Evolutionary conservation across 1,284 basidiomycete genomes (phyloP), one percentile per base, ranked within the genome.

Genomic region (Ganoderma lingzhi): DNA sequence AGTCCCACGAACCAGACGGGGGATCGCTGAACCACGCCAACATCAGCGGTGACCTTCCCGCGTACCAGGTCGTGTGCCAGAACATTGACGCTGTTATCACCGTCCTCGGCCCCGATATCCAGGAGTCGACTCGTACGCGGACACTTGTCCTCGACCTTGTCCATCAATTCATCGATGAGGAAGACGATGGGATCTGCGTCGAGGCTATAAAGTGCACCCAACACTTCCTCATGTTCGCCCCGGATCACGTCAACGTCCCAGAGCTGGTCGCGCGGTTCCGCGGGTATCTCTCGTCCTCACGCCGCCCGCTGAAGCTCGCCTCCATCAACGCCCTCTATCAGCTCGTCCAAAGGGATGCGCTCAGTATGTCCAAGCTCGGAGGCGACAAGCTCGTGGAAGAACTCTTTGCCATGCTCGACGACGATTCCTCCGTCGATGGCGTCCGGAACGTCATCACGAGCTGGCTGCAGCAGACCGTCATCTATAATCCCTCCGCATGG

Each of bases 311-410:
- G 70, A 98, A 97, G 82, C 88, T 97, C 6, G 96, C 96, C 1
- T 95, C 97, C 0, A 97, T 98, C 78, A 96, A 97, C 75, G 96
- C 95, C 0, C 84, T 99, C 23, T 99, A 99, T 78, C 97, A 99
- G 78, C 93, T 99, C 28, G 96, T 99, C 0, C 98, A 99, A 82
- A 93, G 96, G 70, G 96, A 99, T 80, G 97, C 97, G 0, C 81
- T 96, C 3, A 85, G 92, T 5, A 95, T 99, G 88, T 98, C 96
- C 17, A 94, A 93, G 76, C 82, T 99, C 2, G 98, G 98, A 19
- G 98, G 98, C 1, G 96, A 99, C 80, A 88, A 88, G 62, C 87
- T 99, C 9, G 98, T 99, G 0, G 96, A 97, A 77, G 95, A 98
- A 74, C 85, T 99, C 9, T 99, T 99, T 78, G 93, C 92, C 0